Evolutionary conservation across 306 rosid species (phyloP).

Genomic region (Castanea crenata): DNA sequence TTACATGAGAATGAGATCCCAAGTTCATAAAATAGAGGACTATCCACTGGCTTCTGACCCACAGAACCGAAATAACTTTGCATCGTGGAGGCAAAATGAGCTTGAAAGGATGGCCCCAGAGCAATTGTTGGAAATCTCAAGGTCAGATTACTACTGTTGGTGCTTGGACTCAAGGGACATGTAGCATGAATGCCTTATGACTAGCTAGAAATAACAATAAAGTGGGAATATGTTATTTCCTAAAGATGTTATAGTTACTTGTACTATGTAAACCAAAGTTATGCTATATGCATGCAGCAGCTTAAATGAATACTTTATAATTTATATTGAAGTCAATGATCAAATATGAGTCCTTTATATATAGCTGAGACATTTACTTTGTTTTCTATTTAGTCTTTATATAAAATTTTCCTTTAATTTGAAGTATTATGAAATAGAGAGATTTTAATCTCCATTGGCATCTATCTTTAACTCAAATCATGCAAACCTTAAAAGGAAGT

Average conservation of each 20-base stretch:
- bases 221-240: neutral
- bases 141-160: constrained; percentile 97
- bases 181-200: neutral
- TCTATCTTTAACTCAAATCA: too few relatives aligned
- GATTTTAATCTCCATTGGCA: too few relatives aligned
- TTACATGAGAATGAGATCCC: constrained; percentile 76
- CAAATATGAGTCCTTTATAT: too few relatives aligned
- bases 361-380: too few relatives aligned
- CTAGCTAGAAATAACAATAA: neutral
- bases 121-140: constrained; percentile 74
- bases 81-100: constrained; percentile 67
- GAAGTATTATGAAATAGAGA: too few relatives aligned
- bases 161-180: constrained; percentile 61
- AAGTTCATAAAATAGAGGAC: constrained; percentile 57
- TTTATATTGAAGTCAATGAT: too few relatives aligned
- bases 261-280: neutral
- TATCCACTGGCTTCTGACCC: constrained; percentile 68
- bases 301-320: neutral
- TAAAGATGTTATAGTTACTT: neutral
- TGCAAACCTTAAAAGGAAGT: too few relatives aligned
- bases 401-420: too few relatives aligned
- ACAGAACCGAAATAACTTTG: constrained; percentile 71
- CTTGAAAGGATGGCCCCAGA: constrained; percentile 86
- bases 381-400: too few relatives aligned
- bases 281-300: neutral